Conservation (phyloP, 495 filamentous ascomycete genomes). For the Neurospora discreta region DNA sequence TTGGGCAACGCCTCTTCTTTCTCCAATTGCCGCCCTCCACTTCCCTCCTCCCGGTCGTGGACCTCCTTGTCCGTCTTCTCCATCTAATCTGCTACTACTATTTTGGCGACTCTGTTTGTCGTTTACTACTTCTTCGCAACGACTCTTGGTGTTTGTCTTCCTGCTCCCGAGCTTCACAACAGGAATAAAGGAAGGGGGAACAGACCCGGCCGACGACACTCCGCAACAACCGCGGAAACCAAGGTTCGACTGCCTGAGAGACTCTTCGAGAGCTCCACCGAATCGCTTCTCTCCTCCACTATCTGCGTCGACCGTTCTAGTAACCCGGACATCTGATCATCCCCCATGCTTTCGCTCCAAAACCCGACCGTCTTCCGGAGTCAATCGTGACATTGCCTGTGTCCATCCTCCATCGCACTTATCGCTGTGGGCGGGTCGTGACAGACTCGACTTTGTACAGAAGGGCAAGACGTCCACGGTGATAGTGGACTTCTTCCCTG, state of each 20-base stretch:
- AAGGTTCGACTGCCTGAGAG: neutral
- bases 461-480: constrained; percentile 33
- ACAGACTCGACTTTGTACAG: constrained; percentile 14
- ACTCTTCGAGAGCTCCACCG: neutral
- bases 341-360: constrained; percentile 18
- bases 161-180: constrained; percentile 1
- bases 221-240: neutral
- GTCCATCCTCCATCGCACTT: constrained; percentile 8
- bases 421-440: constrained; percentile 11
- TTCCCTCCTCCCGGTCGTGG: constrained; percentile 1
- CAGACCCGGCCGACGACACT: neutral
- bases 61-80: constrained; percentile 5
- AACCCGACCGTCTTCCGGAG: constrained; percentile 19
- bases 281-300: neutral
- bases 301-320: neutral
- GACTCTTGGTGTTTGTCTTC: neutral
- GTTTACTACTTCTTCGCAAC: neutral
- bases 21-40: constrained; percentile 10
- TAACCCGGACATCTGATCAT: constrained; percentile 2
- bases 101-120: constrained; percentile 1
- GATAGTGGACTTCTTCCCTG: constrained; percentile 35
- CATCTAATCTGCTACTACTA: neutral
- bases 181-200: neutral
- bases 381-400: constrained; percentile 21
- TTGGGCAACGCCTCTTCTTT: constrained; percentile 17